phyloP scores from a whole-genome alignment of 306 rosid species.

The Ammopiptanthus mongolicus region DNA sequence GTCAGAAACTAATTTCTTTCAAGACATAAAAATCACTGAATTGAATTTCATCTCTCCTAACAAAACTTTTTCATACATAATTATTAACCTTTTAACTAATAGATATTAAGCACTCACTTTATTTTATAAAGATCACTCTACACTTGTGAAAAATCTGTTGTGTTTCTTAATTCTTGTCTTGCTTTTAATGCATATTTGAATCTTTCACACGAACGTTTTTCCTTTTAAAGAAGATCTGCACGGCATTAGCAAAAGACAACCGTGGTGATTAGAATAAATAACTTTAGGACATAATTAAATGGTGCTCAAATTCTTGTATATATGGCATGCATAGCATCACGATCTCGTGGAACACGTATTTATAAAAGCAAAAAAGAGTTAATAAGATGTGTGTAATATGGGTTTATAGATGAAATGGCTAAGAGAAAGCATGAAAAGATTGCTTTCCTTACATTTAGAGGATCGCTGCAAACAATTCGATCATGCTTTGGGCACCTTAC shows the following conservation, averaged over 20 bases:
- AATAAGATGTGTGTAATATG: neutral
- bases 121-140: neutral
- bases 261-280: neutral
- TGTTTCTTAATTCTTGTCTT: neutral
- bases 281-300: neutral
- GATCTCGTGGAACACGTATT: neutral
- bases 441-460: conserved; percentile 24
- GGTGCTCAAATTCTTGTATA: neutral
- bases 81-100: neutral
- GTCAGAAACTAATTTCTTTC: too few relatives aligned
- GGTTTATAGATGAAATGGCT: neutral
- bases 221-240: neutral
- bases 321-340: neutral
- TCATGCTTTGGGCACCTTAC: conserved; percentile 27
- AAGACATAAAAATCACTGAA: too few relatives aligned
- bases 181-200: neutral
- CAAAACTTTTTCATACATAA: too few relatives aligned
- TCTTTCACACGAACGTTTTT: neutral
- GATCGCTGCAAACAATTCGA: conserved; percentile 8
- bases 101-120: too few relatives aligned
- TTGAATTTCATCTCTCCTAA: too few relatives aligned
- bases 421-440: conserved; percentile 21
- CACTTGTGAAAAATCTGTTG: neutral
- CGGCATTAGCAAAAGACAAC: neutral
- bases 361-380: neutral